Evolutionary conservation across 805 yeast species (phyloP).

Genomic region (Naumovozyma castellii): DNA sequence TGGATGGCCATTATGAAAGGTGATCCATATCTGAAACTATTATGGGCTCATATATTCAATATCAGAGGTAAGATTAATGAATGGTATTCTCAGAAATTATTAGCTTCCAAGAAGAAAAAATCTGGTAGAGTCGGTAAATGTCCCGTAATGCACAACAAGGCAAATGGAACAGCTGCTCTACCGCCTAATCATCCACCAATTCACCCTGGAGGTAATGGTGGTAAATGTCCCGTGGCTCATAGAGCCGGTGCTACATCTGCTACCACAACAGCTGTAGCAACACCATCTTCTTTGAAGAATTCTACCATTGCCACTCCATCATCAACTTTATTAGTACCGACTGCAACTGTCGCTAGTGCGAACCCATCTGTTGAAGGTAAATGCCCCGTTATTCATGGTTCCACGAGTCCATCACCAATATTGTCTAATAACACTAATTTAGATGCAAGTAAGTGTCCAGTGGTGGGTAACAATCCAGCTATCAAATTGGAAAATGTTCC

Average conservation of each 20-base stretch:
- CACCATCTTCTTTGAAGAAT: too few species aligned
- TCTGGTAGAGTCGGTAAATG: conserved; percentile 13
- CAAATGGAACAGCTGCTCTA: not conserved
- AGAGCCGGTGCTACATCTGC: not conserved
- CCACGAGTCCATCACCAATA: not conserved
- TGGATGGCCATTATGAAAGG: conserved; percentile 53
- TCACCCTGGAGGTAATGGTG: not conserved
- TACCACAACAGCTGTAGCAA: not conserved
- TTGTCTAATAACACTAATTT: not conserved
- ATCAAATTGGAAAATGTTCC: not conserved
- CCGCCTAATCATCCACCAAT: conserved; percentile 1
- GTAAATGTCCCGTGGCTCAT: conserved; percentile 17
- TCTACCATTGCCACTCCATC: too few species aligned
- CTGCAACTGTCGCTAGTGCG: not conserved
- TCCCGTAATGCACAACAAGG: conserved; percentile 15
- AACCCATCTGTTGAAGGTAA: not conserved
- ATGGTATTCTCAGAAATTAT: conserved; percentile 23
- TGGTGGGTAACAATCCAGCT: not conserved
- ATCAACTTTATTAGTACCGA: too few species aligned
- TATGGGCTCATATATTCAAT: conserved; percentile 43
- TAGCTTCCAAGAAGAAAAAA: conserved; percentile 1
- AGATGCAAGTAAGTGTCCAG: not conserved
- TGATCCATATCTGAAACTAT: conserved; percentile 44
- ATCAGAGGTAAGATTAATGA: conserved; percentile 32
- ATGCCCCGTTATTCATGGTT: not conserved